These are phyloP conservation scores for Cryphonectria parasitica DNA, from an alignment of 2,329 filamentous ascomycete species.

Conservation along the genomic window DNA sequence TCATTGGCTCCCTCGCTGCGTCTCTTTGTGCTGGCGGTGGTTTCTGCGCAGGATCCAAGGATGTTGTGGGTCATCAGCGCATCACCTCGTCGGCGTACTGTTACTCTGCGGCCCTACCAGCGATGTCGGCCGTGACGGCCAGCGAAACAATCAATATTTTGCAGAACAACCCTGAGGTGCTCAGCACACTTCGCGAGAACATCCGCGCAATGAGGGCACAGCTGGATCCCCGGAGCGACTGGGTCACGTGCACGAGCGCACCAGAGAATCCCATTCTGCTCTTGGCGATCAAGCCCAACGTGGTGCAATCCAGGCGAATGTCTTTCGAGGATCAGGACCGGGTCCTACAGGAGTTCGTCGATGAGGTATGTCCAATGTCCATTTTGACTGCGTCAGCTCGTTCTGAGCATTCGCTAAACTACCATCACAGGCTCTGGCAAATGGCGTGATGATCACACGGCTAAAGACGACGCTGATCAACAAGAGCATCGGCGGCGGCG, in stretches of 20 bases:
- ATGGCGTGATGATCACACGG: slow-evolving; percentile 86
- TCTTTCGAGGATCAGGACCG: slow-evolving; percentile 78
- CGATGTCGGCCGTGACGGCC: slow-evolving; percentile 92
- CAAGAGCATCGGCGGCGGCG: slow-evolving; percentile 65
- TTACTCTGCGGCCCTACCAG: slow-evolving; percentile 91
- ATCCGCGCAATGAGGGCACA: slow-evolving; percentile 84
- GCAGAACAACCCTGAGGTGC: slow-evolving; percentile 82
- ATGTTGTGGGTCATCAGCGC: slow-evolving; percentile 95
- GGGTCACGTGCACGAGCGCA: slow-evolving; percentile 81
- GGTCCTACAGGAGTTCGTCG: slow-evolving; percentile 87
- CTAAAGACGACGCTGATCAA: slow-evolving; percentile 77
- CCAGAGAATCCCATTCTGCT: slow-evolving; percentile 87
- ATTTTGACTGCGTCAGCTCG: slow-evolving; percentile 11
- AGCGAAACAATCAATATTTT: slow-evolving; percentile 87
- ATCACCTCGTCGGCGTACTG: slow-evolving; percentile 92
- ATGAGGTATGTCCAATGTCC: slow-evolving; percentile 70
- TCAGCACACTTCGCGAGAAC: slow-evolving; percentile 80
- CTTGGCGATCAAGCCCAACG: slow-evolving; percentile 80
- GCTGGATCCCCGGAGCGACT: slow-evolving; percentile 90
- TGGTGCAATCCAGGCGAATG: slow-evolving; percentile 72
- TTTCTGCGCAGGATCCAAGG: slow-evolving; percentile 89
- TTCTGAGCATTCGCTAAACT: slow-evolving; percentile 23
- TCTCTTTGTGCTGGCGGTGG: slow-evolving; percentile 91
- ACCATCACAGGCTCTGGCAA: slow-evolving; percentile 69
- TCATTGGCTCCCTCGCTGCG: slow-evolving; percentile 88